Evolutionary conservation across 176 grass and related monocot genomes (phyloP), one percentile per base, ranked within the genome.

Genomic region (Hsuehochloa calcarea): DNA sequence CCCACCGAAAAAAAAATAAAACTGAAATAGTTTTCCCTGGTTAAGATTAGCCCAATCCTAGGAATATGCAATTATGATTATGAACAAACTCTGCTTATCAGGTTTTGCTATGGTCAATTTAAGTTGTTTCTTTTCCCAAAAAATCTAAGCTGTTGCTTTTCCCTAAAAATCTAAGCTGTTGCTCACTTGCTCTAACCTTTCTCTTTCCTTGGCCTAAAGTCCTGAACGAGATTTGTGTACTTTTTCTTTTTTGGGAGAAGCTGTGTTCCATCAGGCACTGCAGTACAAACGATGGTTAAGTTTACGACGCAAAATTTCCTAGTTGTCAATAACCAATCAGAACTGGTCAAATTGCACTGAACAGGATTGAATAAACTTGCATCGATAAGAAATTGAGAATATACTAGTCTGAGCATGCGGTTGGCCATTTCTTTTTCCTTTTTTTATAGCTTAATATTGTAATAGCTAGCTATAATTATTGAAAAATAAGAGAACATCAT

Each of bases 31-130:
- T 34, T 34, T 34, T 34, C 31, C 1, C 31, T 34, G 31, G 17
- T 46, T 79, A 31, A 79, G 76, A 46, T 79, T 43, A 64, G 23
- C 23, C 76, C 59, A 64, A 64, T 64, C 44, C 25, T 29, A 78
- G 39, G 44, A 64, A 78, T 47, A 6, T 20, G 75, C 29, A 41
- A 34, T 34, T 34, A 34, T 34, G 31, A 49, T 72, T 72, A 72
- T 49, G 25, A 25, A 35, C 63, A 65, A 65, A 3, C 29, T 65
- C 10, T 31, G 63, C 26, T 35, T 65, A 10, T 13, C 12, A 65
- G 13, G 29, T 65, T 35, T 65, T 35, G 9, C 44, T 45, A 49
- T 49, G 41, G 14, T 49, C 44, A 72, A 1, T 72, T 5, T 72
- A 72, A 49, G 10, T 8, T 58, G 55, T 58, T 58, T n/a, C 55